These are phyloP conservation scores for Aspergillus vadensis DNA, from an alignment of 2,329 filamentous ascomycete species.

Conservation along the genomic window DNA sequence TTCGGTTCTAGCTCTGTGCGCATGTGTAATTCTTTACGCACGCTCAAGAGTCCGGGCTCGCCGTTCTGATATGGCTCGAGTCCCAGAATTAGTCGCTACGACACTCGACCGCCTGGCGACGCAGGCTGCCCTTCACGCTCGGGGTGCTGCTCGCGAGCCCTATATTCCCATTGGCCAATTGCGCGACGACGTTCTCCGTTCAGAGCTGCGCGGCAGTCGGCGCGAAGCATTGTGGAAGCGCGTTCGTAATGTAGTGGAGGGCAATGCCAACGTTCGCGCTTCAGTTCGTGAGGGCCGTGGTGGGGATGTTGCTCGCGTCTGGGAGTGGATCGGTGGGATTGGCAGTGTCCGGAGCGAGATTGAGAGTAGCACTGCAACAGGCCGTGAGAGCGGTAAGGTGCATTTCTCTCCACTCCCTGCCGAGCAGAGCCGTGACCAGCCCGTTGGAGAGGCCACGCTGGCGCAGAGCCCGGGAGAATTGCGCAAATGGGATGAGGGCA, in stretches of 20 bases:
- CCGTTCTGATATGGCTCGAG: slow-evolving; percentile 66
- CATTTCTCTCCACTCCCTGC: slow-evolving; percentile 30
- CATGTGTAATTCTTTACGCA: slow-evolving; percentile 61
- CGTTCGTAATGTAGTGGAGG: slow-evolving; percentile 82
- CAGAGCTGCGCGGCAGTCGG: slow-evolving; percentile 74
- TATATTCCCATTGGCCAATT: slow-evolving; percentile 88
- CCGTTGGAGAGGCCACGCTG: slow-evolving; percentile 19
- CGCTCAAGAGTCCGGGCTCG: slow-evolving; percentile 65
- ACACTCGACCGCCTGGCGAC: slow-evolving; percentile 79
- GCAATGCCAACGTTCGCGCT: slow-evolving; percentile 86
- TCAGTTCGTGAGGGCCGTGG: slow-evolving; percentile 66
- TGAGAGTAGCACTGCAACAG: slow-evolving; percentile 27
- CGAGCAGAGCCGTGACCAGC: slow-evolving; percentile 21
- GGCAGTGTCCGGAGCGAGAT: slow-evolving; percentile 48
- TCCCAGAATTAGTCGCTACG: slow-evolving; percentile 82
- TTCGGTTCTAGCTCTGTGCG: slow-evolving; percentile 48
- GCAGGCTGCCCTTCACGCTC: slow-evolving; percentile 78
- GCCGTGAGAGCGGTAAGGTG: slow-evolving; percentile 31
- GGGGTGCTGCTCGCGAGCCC: slow-evolving; percentile 67
- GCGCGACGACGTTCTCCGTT: slow-evolving; percentile 83
- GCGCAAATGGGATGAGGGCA: slow-evolving; percentile 46
- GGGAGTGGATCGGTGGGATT: slow-evolving; percentile 69
- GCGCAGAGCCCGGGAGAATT: slow-evolving; percentile 30
- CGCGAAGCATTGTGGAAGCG: slow-evolving; percentile 81
- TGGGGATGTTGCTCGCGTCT: slow-evolving; percentile 61